A percentile compares a stretch with the other conserved stretches of the same genome.
Evolutionary conservation across 257 asterid species (phyloP).

Genomic region (Lavandula angustifolia): DNA sequence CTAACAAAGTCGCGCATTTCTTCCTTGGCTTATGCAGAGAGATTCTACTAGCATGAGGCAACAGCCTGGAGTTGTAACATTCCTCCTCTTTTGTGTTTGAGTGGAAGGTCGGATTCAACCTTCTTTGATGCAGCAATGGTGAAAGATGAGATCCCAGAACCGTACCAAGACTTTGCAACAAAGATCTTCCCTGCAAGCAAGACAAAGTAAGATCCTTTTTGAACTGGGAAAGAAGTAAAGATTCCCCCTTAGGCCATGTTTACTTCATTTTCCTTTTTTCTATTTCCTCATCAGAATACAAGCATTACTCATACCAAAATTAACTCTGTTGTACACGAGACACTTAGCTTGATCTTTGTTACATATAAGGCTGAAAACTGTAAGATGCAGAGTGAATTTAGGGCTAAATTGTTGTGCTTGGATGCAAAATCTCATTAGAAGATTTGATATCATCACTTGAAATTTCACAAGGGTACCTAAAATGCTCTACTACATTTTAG

Average conservation of each 20-base stretch:
- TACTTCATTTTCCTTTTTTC: too few species aligned
- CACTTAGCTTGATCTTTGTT: background rate
- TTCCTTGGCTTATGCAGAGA: conserved; percentile 32
- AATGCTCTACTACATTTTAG: conserved; percentile 2
- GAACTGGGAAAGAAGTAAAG: background rate
- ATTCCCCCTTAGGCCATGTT: background rate
- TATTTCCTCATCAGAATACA: background rate
- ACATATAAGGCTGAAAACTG: background rate
- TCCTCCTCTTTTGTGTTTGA: conserved; percentile 31
- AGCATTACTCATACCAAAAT: background rate
- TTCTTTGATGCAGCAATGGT: conserved; percentile 49
- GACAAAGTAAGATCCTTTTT: conserved; percentile 1
- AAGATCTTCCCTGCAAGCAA: conserved; percentile 63
- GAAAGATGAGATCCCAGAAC: conserved; percentile 48
- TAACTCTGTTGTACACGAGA: background rate
- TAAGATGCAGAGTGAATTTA: conserved; percentile 2
- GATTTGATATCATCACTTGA: background rate
- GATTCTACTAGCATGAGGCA: conserved; percentile 30
- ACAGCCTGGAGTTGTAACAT: conserved; percentile 28
- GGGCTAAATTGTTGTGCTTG: conserved; percentile 7
- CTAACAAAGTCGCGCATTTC: conserved; percentile 26
- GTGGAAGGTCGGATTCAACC: conserved; percentile 32
- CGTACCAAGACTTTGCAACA: conserved; percentile 50
- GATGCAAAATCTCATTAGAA: conserved; percentile 13
- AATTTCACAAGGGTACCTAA: background rate